Base-by-base conservation (phyloP, 768 basidiomycete genomes). In the Agrocybe praecox region DNA sequence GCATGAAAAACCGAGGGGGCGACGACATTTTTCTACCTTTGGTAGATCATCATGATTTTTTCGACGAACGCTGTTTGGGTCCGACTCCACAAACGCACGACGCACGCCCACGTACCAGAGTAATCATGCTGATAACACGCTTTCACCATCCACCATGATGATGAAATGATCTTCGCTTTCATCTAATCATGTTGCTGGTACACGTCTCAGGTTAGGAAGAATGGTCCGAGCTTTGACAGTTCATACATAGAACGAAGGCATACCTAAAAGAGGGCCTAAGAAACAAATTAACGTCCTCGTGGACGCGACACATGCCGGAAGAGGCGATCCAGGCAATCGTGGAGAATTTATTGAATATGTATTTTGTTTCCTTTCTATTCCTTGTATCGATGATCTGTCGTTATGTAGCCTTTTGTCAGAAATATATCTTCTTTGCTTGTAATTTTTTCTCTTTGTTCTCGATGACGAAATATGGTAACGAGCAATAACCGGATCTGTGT, bases 301-400 rank as follows among this genome's bases (percentile, higher is more conserved):
- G 61, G 32, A 34, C 15, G 54, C 55, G 57, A 48, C 57, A 55
- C 61, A 54, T 62, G 61, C 55, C 57, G 51, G 55, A 59, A 49
- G 56, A 36, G 51, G 43, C 51, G 47, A 26, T 50, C 15, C 8
- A 7, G 6, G 33, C 32, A 49, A 32, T 32, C 26, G 32, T 45
- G 8, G 36, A n/a, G n/a, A n/a, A n/a, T n/a, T n/a, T 17, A 46
- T 18, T 22, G 24, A 21, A 11, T 24, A 6, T 26, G 8, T 12
- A 52, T 24, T n/a, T 42, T 17, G 43, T 15, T 18, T 40, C 12
- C 36, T 15, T 40, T 40, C 33, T 40, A 15, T 40, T n/a, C n/a
- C n/a, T 40, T 40, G 36, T 40, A n/a, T 40, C 12, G 36, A 40
- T 40, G 14, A 40, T 40, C 36, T n/a, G 14, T 15, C 33, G 15